These are phyloP conservation scores for Cajanus cajan DNA, from an alignment of 306 rosid genomes.

Conservation along the genomic window DNA sequence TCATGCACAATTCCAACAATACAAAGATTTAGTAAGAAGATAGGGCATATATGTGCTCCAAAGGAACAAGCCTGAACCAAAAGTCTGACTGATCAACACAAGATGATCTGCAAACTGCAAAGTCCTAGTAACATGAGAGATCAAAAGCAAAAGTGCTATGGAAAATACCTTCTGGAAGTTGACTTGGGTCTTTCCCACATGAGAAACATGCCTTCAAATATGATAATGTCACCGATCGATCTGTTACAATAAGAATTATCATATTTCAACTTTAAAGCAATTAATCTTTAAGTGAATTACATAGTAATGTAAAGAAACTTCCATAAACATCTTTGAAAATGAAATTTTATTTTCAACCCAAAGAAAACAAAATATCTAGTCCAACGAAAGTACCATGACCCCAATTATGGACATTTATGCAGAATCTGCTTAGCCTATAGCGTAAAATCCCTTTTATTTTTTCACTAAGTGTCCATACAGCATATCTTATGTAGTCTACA, in stretches of 20 bases:
- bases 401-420: not conserved
- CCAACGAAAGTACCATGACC: not conserved
- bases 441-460: not conserved
- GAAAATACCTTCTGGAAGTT: constrained; percentile 67
- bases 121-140: constrained; percentile 22
- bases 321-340: not conserved
- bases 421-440: constrained; percentile 18
- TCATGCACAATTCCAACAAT: not conserved
- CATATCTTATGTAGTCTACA: constrained; percentile 17
- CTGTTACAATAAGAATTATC: constrained; percentile 40
- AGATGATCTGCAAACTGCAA: constrained; percentile 5
- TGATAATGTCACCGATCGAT: constrained; percentile 48
- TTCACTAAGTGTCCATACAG: not conserved
- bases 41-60: not conserved
- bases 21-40: not conserved
- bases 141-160: constrained; percentile 10
- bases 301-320: not conserved
- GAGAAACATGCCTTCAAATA: constrained; percentile 78
- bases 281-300: constrained; percentile 10
- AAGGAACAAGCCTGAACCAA: not conserved
- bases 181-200: constrained; percentile 75
- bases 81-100: not conserved
- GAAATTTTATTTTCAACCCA: not conserved
- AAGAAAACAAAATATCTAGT: constrained; percentile 17
- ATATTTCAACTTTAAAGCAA: constrained; percentile 26